phyloP scores from a whole-genome alignment of 2,329 filamentous ascomycete genomes.

The Penicillium paneum region DNA sequence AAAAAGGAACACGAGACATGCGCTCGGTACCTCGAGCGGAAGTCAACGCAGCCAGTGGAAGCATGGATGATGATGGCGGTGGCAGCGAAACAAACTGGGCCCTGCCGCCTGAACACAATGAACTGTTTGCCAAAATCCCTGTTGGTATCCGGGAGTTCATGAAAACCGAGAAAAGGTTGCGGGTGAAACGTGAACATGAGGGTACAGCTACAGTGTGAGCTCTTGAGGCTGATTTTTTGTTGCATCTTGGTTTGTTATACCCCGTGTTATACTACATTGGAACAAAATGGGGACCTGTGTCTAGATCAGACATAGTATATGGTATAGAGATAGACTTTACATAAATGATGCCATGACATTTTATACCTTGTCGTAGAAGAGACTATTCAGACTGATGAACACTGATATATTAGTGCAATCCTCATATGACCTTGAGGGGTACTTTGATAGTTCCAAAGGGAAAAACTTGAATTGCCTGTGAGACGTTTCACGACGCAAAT shows the following conservation, averaged over 20 bases:
- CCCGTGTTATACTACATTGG: conserved; percentile 7
- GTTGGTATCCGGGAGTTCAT: conserved; percentile 96
- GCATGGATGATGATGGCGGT: conserved; percentile 78
- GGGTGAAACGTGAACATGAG: conserved; percentile 66
- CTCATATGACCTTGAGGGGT: not conserved
- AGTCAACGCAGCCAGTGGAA: conserved; percentile 52
- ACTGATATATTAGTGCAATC: no score
- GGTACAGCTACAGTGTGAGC: conserved; percentile 16
- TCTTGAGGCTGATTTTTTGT: not conserved
- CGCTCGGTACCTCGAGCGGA: conserved; percentile 36
- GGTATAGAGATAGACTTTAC: conserved; percentile 15
- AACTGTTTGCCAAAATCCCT: conserved; percentile 75
- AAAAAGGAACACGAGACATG: conserved; percentile 30
- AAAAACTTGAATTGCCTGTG: conserved; percentile 37
- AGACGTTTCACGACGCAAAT: conserved; percentile 37
- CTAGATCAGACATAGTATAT: conserved; percentile 4
- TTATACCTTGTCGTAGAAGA: not conserved
- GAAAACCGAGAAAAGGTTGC: conserved; percentile 89
- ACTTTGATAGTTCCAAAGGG: not conserved
- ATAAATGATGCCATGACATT: conserved; percentile 11
- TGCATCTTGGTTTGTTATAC: conserved; percentile 10
- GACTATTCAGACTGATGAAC: not conserved
- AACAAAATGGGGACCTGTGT: not conserved
- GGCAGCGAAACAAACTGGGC: conserved; percentile 69
- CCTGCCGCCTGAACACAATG: conserved; percentile 46